Conservation (phyloP, 139 green algal species). For the Bryopsis sp. region DNA sequence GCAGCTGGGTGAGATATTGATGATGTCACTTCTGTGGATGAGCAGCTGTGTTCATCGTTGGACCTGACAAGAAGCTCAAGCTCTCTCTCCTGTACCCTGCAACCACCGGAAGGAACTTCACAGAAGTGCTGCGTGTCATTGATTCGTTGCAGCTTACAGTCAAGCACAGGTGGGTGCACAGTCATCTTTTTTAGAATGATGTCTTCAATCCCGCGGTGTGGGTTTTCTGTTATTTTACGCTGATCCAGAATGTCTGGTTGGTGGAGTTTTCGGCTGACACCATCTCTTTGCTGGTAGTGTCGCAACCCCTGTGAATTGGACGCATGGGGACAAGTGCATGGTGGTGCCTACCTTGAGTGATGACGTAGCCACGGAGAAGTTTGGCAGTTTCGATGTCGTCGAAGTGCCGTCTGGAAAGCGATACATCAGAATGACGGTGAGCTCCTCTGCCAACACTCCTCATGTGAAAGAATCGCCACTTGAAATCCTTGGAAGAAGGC, state of each 20-base stretch:
- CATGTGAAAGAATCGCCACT: too few relatives aligned
- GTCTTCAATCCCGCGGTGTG: background rate
- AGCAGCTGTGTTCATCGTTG: conserved; percentile 47
- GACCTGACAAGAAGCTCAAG: conserved; percentile 55
- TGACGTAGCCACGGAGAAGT: conserved; percentile 35
- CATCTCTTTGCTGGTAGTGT: conserved; percentile 21
- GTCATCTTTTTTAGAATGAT: background rate
- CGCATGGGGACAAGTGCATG: conserved; percentile 39
- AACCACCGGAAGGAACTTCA: conserved; percentile 45
- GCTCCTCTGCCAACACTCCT: too few relatives aligned
- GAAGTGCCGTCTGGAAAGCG: conserved; percentile 28
- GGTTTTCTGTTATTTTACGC: too few relatives aligned
- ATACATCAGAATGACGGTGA: conserved; percentile 30
- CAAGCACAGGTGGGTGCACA: conserved; percentile 24
- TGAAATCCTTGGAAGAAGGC: too few relatives aligned
- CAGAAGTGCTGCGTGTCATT: conserved; percentile 41
- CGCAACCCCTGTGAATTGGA: conserved; percentile 45
- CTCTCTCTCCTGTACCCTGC: conserved; percentile 45
- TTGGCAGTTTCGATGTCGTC: conserved; percentile 19
- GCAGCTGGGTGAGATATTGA: too few relatives aligned
- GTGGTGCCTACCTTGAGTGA: conserved; percentile 33
- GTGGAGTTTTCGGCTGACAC: background rate
- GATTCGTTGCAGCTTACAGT: conserved; percentile 46
- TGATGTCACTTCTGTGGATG: too few relatives aligned
- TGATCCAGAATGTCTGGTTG: too few relatives aligned